Conservation (phyloP, 768 basidiomycete genomes). For the Phaffia australis region DNA sequence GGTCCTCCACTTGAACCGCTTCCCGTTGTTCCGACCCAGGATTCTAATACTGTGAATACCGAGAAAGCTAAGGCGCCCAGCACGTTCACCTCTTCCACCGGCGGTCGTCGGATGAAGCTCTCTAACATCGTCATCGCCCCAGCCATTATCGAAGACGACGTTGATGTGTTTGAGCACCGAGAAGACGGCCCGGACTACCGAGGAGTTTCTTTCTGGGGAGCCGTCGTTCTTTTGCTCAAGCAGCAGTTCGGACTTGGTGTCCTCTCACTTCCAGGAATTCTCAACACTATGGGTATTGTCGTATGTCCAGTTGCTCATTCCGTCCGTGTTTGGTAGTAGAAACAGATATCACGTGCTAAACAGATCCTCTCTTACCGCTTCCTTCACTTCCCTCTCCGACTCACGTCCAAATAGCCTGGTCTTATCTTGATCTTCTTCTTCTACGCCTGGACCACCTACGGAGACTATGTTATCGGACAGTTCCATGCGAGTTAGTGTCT, state of each 20-base stretch:
- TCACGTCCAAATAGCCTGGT: no score
- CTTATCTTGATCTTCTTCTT: constrained; percentile 9
- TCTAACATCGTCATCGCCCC: no score
- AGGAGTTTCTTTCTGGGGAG: not conserved
- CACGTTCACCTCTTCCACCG: no score
- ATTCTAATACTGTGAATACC: no score
- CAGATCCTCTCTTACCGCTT: not conserved
- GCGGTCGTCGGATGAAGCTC: no score
- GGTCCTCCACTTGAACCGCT: no score
- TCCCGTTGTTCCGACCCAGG: no score
- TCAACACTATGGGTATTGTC: not conserved
- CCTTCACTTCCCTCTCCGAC: constrained; percentile 4
- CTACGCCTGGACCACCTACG: constrained; percentile 1
- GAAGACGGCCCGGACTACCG: constrained; percentile 21
- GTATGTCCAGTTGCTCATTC: constrained; percentile 3
- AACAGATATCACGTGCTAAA: not conserved
- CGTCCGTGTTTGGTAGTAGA: no score
- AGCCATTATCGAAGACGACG: no score
- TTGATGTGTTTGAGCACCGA: no score
- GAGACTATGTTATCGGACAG: constrained; percentile 6
- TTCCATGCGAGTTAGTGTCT: not conserved
- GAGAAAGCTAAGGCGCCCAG: no score
- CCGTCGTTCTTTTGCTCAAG: constrained; percentile 16
- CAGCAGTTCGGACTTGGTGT: constrained; percentile 15
- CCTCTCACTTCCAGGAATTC: not conserved